Evolutionary conservation across 2,329 filamentous ascomycete genomes (phyloP).

Genomic region (Davidsoniella eucalypti): DNA sequence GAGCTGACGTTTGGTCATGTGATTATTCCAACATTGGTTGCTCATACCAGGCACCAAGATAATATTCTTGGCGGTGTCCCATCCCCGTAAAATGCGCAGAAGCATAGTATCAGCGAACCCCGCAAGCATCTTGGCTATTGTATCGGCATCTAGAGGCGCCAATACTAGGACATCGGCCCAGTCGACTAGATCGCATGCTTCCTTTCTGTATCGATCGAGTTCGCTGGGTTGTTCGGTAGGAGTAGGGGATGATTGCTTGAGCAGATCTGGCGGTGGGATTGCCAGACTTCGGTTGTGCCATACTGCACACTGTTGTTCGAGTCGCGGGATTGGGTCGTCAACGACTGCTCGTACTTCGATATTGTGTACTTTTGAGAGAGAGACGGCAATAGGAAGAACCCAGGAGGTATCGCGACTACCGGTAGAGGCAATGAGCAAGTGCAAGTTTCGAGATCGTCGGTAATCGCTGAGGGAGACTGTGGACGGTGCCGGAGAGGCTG

Average conservation of each 20-base stretch:
- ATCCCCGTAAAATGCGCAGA: constrained; percentile 65
- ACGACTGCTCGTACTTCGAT: constrained; percentile 46
- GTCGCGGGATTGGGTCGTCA: constrained; percentile 45
- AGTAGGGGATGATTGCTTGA: constrained; percentile 1
- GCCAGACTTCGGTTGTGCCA: constrained; percentile 35
- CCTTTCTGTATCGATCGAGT: constrained; percentile 9
- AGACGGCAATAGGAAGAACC: constrained; percentile 48
- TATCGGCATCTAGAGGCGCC: constrained; percentile 70
- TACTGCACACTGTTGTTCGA: constrained; percentile 45
- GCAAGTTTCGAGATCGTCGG: constrained; percentile 22
- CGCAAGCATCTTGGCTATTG: constrained; percentile 72
- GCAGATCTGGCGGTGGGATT: constrained; percentile 24
- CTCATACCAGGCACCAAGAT: constrained; percentile 82
- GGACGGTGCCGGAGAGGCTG: constrained; percentile 18
- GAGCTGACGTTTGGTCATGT: constrained; percentile 74
- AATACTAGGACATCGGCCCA: constrained; percentile 83
- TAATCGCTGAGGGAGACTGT: constrained; percentile 24
- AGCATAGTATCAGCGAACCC: constrained; percentile 69
- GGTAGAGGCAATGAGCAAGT: constrained; percentile 49
- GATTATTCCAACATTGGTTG: constrained; percentile 75
- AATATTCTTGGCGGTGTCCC: constrained; percentile 75
- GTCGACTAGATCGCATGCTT: constrained; percentile 52
- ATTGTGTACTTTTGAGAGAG: constrained; percentile 46
- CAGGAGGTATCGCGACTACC: constrained; percentile 48
- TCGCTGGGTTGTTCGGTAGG: constrained; percentile 11